Evolutionary conservation across 2,329 filamentous ascomycete species (phyloP), one percentile per base, ranked within the genome.

Genomic region (Colletotrichum costaricense): DNA sequence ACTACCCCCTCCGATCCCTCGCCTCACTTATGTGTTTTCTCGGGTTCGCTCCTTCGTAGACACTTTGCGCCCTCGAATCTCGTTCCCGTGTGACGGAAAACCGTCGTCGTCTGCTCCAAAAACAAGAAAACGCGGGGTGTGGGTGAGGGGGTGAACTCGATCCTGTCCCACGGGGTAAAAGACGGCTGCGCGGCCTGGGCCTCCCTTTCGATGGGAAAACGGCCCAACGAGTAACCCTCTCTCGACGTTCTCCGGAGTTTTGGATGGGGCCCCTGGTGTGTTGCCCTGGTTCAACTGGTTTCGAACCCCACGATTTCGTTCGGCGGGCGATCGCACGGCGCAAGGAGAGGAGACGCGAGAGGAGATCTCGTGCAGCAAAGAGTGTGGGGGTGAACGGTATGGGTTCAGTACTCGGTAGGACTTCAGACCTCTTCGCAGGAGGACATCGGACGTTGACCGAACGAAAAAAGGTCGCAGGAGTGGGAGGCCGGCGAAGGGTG

Each of bases 361-460:
- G 59, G 52, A 35, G 59, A 69, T 70, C 67, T 65, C 46, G 46
- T 73, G 67, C 58, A 70, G 70, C 26, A 8, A 8, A 38, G 59
- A 54, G 38, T 33, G 67, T 28, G 49, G 52, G 70, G 33, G 59
- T 33, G 24, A 19, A 49, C n/a, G 24, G 62, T 46, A 54, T 16
- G 46, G 42, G 22, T 24, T 63, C 19, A 62, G 67, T 35, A 35
- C 11, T 11, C 33, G 11, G 33, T 35, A 46, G n/a, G 24, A n/a
- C 42, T 49, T 49, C 42, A 49, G 42, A n/a, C 19, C 42, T 49
- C 42, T 49, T 49, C 42, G 42, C 42, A 49, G 42, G 7, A 66
- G 55, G 4, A 62, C 49, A 60, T 70, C 70, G 70, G 70, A 73
- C 70, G 70, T 73, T 73, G 70, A 65, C 70, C 70, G 70, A 73